Percentiles rank a stretch among this genome's conserved stretches.
Conservation (phyloP, 2,329 filamentous ascomycete genomes). For the Berkeleyomyces basicola region DNA sequence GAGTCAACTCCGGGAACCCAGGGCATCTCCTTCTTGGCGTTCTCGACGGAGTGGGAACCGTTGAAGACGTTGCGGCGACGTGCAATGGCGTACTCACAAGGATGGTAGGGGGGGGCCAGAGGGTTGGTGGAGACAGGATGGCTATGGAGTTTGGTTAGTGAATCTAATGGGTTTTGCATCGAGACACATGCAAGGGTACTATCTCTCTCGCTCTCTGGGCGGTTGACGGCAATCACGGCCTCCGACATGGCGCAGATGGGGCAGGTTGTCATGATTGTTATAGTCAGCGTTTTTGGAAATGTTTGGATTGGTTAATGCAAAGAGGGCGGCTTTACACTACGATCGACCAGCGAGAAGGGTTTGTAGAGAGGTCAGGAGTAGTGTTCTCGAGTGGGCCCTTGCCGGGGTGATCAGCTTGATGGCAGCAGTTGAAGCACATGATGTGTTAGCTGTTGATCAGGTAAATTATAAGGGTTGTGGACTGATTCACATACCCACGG, state of each 20-base stretch:
- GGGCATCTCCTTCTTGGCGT: slow-evolving; percentile 98
- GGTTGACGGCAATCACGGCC: slow-evolving; percentile 95
- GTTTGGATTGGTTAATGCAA: slow-evolving; percentile 12
- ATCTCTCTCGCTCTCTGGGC: no score
- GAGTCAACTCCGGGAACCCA: slow-evolving; percentile 89
- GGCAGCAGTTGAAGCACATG: slow-evolving; percentile 76
- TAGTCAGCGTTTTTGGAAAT: slow-evolving; percentile 13
- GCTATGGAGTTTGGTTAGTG: slow-evolving; percentile 25
- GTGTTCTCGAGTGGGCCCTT: slow-evolving; percentile 97
- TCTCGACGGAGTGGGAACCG: slow-evolving; percentile 97
- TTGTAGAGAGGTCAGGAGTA: slow-evolving; percentile 86
- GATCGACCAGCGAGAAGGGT: slow-evolving; percentile 86
- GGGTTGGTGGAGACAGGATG: slow-evolving; percentile 98
- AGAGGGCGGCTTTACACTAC: slow-evolving; percentile 51
- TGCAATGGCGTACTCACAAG: slow-evolving; percentile 77
- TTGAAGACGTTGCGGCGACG: slow-evolving; percentile 94
- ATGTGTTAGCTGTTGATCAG: neutral
- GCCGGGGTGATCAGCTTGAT: slow-evolving; percentile 86
- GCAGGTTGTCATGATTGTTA: slow-evolving; percentile 77
- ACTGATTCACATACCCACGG: slow-evolving; percentile 50
- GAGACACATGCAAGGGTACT: slow-evolving; percentile 19
- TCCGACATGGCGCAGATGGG: slow-evolving; percentile 99
- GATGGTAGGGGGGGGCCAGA: slow-evolving; percentile 91
- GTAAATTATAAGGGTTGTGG: neutral
- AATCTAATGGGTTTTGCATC: slow-evolving; percentile 9